Evolutionary conservation across 2,329 filamentous ascomycete genomes (phyloP).

Genomic region (Trichoderma sp.): DNA sequence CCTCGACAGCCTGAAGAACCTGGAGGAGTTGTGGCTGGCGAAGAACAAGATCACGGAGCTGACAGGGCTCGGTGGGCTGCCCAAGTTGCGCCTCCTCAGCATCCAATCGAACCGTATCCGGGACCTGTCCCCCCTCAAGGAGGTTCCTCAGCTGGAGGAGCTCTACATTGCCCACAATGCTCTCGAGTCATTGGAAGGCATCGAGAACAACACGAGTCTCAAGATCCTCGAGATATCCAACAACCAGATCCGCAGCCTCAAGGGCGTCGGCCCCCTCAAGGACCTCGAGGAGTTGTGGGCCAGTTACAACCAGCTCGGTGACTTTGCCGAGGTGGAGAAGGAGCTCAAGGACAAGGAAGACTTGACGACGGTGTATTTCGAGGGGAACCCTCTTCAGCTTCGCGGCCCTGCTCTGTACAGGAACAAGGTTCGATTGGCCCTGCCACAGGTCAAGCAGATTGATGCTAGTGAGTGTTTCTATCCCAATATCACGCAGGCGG

Average conservation of each 20-base stretch:
- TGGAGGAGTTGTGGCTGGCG: conserved; percentile 92
- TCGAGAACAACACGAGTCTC: conserved; percentile 68
- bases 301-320: conserved; percentile 78
- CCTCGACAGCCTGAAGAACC: conserved; percentile 70
- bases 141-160: conserved; percentile 78
- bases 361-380: conserved; percentile 91
- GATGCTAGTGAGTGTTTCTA: conserved; percentile 80
- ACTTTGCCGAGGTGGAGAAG: conserved; percentile 80
- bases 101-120: conserved; percentile 94
- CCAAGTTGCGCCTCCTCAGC: conserved; percentile 82
- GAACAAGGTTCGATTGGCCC: conserved; percentile 85
- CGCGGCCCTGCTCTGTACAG: conserved; percentile 81
- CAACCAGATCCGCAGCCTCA: conserved; percentile 77
- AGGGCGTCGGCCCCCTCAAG: conserved; percentile 67
- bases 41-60: conserved; percentile 96
- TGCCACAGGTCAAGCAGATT: conserved; percentile 90
- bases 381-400: conserved; percentile 87
- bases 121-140: conserved; percentile 72
- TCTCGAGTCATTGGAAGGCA: conserved; percentile 73
- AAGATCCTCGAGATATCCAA: conserved; percentile 85
- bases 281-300: conserved; percentile 92
- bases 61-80: conserved; percentile 71
- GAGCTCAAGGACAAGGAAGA: conserved; percentile 76
- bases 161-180: conserved; percentile 95
- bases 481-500: not conserved